Evolutionary conservation across 2,329 filamentous ascomycete genomes (phyloP).

Genomic region (Alternaria sp.): DNA sequence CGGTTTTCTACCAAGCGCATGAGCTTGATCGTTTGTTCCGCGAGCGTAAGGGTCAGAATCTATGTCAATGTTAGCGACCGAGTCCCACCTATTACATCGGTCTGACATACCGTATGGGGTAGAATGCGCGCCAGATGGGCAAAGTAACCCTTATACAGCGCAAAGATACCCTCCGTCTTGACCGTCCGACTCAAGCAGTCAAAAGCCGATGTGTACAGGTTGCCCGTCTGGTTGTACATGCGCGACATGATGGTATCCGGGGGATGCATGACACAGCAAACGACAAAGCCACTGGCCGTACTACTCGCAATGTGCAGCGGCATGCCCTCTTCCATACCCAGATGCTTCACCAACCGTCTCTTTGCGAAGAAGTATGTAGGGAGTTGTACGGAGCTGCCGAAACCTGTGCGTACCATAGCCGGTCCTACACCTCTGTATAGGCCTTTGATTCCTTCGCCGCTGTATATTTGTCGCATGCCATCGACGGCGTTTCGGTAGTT

Average conservation of each 20-base stretch:
- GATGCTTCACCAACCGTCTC: constrained; percentile 77
- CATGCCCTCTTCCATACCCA: constrained; percentile 89
- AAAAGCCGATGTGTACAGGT: constrained; percentile 91
- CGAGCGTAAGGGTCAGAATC: constrained; percentile 89
- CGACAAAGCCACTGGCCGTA: constrained; percentile 89
- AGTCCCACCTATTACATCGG: not conserved
- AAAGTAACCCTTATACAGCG: constrained; percentile 97
- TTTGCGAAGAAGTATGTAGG: constrained; percentile 99
- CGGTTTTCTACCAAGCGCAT: constrained; percentile 77
- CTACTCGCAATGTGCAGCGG: constrained; percentile 88
- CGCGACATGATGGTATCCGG: constrained; percentile 99
- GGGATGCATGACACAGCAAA: constrained; percentile 97
- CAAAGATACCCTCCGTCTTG: constrained; percentile 85
- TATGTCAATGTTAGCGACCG: constrained; percentile 38
- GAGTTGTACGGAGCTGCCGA: constrained; percentile 93
- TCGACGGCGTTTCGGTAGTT: constrained; percentile 85
- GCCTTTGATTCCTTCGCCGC: constrained; percentile 75
- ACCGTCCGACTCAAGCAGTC: constrained; percentile 93
- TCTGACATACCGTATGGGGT: constrained; percentile 75
- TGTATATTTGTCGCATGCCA: constrained; percentile 80
- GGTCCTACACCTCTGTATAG: constrained; percentile 90
- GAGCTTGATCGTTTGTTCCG: constrained; percentile 96
- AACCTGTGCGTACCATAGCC: constrained; percentile 94
- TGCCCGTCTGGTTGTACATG: constrained; percentile 98
- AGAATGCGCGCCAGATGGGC: constrained; percentile 93